A percentile compares a stretch with the other conserved stretches of the same genome.
phyloP scores from a whole-genome alignment of 2,329 filamentous ascomycete species.

The Sporothrix schenckii region DNA sequence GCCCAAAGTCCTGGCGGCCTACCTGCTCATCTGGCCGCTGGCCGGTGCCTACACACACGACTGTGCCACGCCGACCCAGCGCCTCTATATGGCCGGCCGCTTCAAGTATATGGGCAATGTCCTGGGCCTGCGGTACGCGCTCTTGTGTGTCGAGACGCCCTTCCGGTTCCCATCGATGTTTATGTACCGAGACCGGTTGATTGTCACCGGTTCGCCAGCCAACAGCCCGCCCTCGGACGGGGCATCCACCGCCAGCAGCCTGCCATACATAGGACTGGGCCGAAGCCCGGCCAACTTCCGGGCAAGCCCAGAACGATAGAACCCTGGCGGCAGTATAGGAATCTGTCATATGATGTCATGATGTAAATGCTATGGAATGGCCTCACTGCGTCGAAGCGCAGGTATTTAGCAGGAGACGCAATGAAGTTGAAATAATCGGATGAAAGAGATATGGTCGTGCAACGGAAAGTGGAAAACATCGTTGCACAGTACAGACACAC shows the following conservation, averaged over 20 bases:
- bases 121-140: slow-evolving; percentile 61
- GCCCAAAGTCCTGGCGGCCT: slow-evolving; percentile 59
- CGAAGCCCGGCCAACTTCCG: not conserved
- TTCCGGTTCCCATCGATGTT: slow-evolving; percentile 65
- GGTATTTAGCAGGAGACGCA: too few species aligned
- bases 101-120: slow-evolving; percentile 58
- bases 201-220: slow-evolving; percentile 36
- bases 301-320: too few species aligned
- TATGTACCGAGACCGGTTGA: slow-evolving; percentile 57
- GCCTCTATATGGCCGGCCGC: slow-evolving; percentile 58
- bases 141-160: slow-evolving; percentile 49
- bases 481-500: too few species aligned
- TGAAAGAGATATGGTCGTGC: too few species aligned
- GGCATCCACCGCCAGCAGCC: not conserved
- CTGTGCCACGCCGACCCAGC: slow-evolving; percentile 61
- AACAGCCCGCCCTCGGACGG: too few species aligned
- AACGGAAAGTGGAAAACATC: too few species aligned
- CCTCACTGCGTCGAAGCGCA: too few species aligned
- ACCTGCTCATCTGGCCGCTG: slow-evolving; percentile 63
- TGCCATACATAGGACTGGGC: not conserved
- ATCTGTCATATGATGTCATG: too few species aligned
- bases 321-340: too few species aligned
- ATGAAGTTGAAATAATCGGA: too few species aligned
- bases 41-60: slow-evolving; percentile 58
- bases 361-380: too few species aligned